Evolutionary conservation across 2,329 filamentous ascomycete genomes (phyloP).

Genomic region (Penicillium freii): DNA sequence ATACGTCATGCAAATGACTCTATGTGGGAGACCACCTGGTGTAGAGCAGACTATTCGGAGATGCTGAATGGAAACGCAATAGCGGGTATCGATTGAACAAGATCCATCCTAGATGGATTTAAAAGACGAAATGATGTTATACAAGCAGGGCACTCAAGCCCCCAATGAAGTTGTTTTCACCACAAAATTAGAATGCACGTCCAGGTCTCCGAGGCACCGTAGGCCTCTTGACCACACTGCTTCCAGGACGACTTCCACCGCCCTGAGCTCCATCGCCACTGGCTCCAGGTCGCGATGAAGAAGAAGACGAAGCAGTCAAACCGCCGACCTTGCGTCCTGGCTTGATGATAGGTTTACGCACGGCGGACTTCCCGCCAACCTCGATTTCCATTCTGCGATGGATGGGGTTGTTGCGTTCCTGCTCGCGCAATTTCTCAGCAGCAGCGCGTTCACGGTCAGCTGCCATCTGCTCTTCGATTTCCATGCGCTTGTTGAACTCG

Average conservation of each 20-base stretch:
- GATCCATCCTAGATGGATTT: neutral
- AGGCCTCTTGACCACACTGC: conserved; percentile 43
- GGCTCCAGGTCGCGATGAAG: conserved; percentile 22
- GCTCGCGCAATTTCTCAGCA: conserved; percentile 40
- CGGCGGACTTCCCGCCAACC: conserved; percentile 33
- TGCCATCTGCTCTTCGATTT: conserved; percentile 90
- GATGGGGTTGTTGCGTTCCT: conserved; percentile 35
- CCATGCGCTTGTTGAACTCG: conserved; percentile 89
- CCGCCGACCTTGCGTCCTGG: conserved; percentile 31
- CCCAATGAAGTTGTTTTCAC: neutral
- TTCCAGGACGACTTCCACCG: conserved; percentile 21
- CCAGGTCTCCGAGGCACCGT: conserved; percentile 35
- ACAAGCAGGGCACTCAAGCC: neutral
- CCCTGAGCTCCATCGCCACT: conserved; percentile 2
- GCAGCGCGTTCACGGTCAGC: conserved; percentile 67
- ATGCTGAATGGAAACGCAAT: neutral
- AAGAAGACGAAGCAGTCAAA: conserved; percentile 31
- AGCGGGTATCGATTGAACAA: conserved; percentile 14
- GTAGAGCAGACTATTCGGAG: neutral
- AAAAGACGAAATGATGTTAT: conserved; percentile 1
- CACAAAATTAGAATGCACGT: conserved; percentile 31
- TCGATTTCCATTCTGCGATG: conserved; percentile 39
- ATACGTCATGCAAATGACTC: neutral
- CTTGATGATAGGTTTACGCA: conserved; percentile 34
- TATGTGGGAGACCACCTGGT: neutral